Evolutionary conservation across 2,329 filamentous ascomycete species (phyloP).

Genomic region (Geosmithia putterillii): DNA sequence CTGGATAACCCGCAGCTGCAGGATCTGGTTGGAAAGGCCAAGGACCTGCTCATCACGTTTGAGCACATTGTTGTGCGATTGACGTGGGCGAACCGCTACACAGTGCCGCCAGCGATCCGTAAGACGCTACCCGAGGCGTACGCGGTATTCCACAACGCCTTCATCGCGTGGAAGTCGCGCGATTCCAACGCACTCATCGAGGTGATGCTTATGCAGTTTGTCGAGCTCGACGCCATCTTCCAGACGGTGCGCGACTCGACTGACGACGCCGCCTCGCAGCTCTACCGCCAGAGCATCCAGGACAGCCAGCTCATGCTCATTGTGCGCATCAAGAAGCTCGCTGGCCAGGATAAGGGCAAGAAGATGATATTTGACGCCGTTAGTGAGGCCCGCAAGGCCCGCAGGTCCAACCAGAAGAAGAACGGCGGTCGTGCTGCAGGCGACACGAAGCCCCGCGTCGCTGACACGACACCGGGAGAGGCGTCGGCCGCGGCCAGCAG

Average conservation of each 20-base stretch:
- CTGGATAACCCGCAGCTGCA: conserved; percentile 50
- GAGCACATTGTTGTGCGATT: conserved; percentile 60
- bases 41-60: conserved; percentile 66
- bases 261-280: conserved; percentile 57
- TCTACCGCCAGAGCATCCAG: conserved; percentile 71
- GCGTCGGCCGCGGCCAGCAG: conserved; percentile 23
- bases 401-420: conserved; percentile 52
- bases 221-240: conserved; percentile 73
- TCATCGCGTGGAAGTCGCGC: conserved; percentile 73
- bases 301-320: conserved; percentile 72
- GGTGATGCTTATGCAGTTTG: conserved; percentile 78
- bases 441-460: conserved; percentile 58
- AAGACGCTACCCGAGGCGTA: conserved; percentile 57
- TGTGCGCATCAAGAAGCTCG: conserved; percentile 67
- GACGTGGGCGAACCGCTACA: conserved; percentile 53
- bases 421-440: conserved; percentile 23
- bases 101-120: conserved; percentile 47
- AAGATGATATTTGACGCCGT: conserved; percentile 65
- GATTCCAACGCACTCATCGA: conserved; percentile 69
- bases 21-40: conserved; percentile 66
- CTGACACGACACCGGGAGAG: conserved; percentile 29
- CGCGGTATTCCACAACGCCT: conserved; percentile 63
- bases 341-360: conserved; percentile 59
- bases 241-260: conserved; percentile 65
- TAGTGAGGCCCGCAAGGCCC: conserved; percentile 53